Evolutionary conservation across 192 early-diverging fungal species (phyloP).

Genomic region (Entomortierella chlamydospora): DNA sequence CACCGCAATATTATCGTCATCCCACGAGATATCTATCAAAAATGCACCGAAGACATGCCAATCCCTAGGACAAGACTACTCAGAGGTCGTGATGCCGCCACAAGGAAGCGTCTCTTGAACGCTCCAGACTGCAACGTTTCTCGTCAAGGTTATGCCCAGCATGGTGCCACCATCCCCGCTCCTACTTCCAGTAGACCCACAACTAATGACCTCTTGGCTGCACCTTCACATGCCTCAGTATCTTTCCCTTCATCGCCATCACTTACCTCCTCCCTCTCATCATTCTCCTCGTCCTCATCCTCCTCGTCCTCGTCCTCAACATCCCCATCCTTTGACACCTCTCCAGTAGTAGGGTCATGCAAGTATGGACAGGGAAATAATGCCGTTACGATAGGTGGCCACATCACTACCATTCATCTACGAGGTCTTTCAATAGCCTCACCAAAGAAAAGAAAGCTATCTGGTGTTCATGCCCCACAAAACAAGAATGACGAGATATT

Average conservation of each 20-base stretch:
- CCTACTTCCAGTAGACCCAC: constrained; percentile 3
- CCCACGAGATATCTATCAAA: constrained; percentile 41
- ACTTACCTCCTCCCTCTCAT: constrained; percentile 31
- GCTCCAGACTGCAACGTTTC: background rate
- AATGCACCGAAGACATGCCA: constrained; percentile 28
- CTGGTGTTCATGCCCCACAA: constrained; percentile 14
- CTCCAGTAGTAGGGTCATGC: constrained; percentile 1
- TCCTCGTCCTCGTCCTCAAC: constrained; percentile 25
- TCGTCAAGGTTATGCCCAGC: background rate
- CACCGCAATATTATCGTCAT: constrained; percentile 39
- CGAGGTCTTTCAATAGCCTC: constrained; percentile 10
- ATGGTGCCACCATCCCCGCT: background rate
- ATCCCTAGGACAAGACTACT: constrained; percentile 11
- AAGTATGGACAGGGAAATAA: constrained; percentile 13
- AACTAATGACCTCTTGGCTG: constrained; percentile 5
- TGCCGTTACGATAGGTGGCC: constrained; percentile 24
- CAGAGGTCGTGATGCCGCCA: constrained; percentile 14
- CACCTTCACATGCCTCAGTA: background rate
- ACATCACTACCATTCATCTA: constrained; percentile 33
- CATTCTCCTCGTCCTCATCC: constrained; percentile 16
- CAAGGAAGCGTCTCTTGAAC: constrained; percentile 17
- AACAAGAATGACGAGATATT: background rate
- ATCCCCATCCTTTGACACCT: constrained; percentile 1
- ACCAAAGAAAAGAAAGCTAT: constrained; percentile 32
- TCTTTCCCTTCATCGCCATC: constrained; percentile 28